Percentiles rank a stretch among this genome's conserved stretches.
phyloP scores from a whole-genome alignment of 345 rosid genomes.

The Microthlaspi erraticum region DNA sequence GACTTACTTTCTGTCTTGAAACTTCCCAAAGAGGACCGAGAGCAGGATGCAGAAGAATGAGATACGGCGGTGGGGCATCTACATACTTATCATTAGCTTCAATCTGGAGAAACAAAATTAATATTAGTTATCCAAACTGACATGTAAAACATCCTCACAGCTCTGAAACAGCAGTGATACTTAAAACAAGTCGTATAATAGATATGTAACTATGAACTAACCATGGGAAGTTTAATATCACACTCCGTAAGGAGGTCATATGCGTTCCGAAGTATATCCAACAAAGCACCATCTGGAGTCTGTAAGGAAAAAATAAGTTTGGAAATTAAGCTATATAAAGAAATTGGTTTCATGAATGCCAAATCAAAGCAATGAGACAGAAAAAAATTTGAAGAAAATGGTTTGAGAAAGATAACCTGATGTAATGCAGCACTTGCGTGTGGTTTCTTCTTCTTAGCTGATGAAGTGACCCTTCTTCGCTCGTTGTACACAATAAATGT shows the following conservation, averaged over 20 bases:
- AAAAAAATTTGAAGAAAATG: constrained; percentile 4
- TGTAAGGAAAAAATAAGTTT: constrained; percentile 46
- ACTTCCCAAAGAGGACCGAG: constrained; percentile 98
- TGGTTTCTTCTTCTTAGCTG: constrained; percentile 89
- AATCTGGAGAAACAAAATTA: constrained; percentile 50
- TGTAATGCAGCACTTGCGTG: constrained; percentile 64
- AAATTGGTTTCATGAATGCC: constrained; percentile 10
- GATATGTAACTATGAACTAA: constrained; percentile 40
- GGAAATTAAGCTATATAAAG: not conserved
- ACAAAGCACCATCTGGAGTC: constrained; percentile 93
- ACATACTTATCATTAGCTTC: constrained; percentile 69
- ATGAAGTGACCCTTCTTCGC: constrained; percentile 88
- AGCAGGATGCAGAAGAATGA: constrained; percentile 90
- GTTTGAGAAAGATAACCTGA: constrained; percentile 66
- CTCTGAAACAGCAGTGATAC: not conserved
- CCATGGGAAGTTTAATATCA: constrained; percentile 75
- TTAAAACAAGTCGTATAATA: not conserved
- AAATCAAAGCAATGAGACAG: constrained; percentile 17
- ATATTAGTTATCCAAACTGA: constrained; percentile 7
- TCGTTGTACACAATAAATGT: constrained; percentile 87
- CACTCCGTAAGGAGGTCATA: constrained; percentile 79
- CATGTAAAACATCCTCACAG: constrained; percentile 14
- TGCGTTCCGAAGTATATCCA: constrained; percentile 88
- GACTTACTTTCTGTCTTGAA: constrained; percentile 74
- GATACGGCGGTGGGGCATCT: constrained; percentile 78